A percentile compares a stretch with the other conserved stretches of the same genome.
Conservation (phyloP, 2,329 filamentous ascomycete genomes). For the Aspergillus puulaauensis region DNA sequence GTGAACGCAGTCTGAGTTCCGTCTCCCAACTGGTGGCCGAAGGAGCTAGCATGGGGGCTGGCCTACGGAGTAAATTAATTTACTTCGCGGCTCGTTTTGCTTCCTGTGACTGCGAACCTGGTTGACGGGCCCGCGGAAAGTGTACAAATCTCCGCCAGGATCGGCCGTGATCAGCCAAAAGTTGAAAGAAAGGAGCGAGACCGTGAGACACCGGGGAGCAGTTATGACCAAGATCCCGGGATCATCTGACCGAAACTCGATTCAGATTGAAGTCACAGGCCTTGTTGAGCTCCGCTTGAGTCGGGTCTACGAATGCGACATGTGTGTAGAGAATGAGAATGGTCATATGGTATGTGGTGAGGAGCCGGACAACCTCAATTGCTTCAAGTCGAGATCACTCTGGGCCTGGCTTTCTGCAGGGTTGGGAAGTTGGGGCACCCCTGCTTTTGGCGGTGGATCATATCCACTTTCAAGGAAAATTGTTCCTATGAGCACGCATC, state of each 20-base stretch:
- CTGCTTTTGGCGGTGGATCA: constrained; percentile 9
- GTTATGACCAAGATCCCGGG: neutral
- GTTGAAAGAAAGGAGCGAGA: constrained; percentile 3
- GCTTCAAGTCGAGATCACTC: neutral
- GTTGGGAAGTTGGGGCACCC: constrained; percentile 3
- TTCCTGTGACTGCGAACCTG: constrained; percentile 13
- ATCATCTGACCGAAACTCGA: neutral
- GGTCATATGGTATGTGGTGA: constrained; percentile 1
- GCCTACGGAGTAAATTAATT: constrained; percentile 7
- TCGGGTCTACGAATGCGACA: neutral
- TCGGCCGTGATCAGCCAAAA: constrained; percentile 14
- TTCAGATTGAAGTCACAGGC: neutral
- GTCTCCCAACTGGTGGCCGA: constrained; percentile 11
- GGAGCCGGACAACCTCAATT: neutral
- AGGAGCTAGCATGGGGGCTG: constrained; percentile 1
- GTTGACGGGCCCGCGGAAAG: constrained; percentile 20
- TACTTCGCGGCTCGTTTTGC: neutral
- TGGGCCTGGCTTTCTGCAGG: constrained; percentile 5
- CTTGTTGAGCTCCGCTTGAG: neutral
- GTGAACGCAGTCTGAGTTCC: neutral
- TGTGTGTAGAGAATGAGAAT: neutral
- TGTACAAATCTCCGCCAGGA: constrained; percentile 20
- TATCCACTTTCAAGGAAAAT: constrained; percentile 2
- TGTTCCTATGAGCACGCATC: constrained; percentile 3
- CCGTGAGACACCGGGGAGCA: neutral